Evolutionary conservation across 75 land plant genomes (phyloP).

Genomic region (Larix kaempferi): DNA sequence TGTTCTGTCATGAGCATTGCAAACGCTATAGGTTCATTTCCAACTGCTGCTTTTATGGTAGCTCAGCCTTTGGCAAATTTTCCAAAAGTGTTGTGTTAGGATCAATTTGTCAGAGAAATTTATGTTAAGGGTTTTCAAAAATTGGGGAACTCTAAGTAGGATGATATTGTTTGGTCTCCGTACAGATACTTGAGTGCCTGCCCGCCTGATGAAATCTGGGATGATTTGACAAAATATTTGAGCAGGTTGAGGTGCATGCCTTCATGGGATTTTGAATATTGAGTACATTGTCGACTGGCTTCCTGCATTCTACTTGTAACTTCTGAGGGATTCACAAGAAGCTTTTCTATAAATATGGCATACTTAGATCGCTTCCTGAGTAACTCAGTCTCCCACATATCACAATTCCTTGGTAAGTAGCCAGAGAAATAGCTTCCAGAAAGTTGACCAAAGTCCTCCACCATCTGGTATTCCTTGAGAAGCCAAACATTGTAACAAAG

Average conservation of each 20-base stretch:
- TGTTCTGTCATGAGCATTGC: background rate
- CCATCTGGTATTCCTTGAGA: too few relatives aligned
- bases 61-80: background rate
- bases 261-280: background rate
- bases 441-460: too few relatives aligned
- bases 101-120: background rate
- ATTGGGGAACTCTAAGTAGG: background rate
- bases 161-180: background rate
- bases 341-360: slow-evolving; percentile 72
- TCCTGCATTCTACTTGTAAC: too few relatives aligned
- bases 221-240: background rate
- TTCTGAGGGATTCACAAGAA: slow-evolving; percentile 64
- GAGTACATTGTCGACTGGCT: too few relatives aligned
- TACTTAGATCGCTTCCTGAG: slow-evolving; percentile 78
- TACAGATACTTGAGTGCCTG: background rate
- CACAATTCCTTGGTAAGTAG: slow-evolving; percentile 71
- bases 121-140: background rate
- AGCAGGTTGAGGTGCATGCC: background rate
- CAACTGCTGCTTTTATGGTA: too few relatives aligned
- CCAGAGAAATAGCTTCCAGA: slow-evolving; percentile 66
- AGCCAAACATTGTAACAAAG: too few relatives aligned
- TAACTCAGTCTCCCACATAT: slow-evolving; percentile 65
- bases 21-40: background rate
- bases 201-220: background rate
- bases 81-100: background rate